Conservation (phyloP, 768 basidiomycete genomes). For the Hypholoma fasciculare region DNA sequence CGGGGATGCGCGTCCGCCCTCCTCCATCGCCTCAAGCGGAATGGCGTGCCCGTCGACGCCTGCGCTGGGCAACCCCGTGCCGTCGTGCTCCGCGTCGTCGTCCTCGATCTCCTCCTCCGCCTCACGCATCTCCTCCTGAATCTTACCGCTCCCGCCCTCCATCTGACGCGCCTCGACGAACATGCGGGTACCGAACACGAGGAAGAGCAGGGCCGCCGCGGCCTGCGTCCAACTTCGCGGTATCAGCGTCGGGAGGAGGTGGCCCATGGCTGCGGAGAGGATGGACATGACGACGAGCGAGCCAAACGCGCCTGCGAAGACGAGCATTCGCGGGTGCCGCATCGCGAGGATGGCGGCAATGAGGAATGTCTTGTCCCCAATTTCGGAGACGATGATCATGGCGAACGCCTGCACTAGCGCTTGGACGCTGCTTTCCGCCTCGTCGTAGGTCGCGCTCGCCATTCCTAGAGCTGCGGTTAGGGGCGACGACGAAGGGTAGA, state of each 20-base stretch:
- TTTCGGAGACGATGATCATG: constrained; percentile 92
- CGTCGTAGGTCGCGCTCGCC: neutral
- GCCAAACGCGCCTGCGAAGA: constrained; percentile 87
- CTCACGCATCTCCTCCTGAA: constrained; percentile 93
- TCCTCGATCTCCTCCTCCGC: constrained; percentile 94
- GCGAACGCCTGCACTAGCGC: constrained; percentile 78
- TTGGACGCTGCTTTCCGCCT: constrained; percentile 35
- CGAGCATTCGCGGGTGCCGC: constrained; percentile 83
- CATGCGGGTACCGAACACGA: constrained; percentile 92
- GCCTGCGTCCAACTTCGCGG: constrained; percentile 70
- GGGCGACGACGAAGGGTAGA: no score
- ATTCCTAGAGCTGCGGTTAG: no score
- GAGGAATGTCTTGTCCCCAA: constrained; percentile 96
- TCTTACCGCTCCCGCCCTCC: constrained; percentile 75
- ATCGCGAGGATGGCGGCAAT: constrained; percentile 85
- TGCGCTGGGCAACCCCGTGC: constrained; percentile 29
- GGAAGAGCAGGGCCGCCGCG: constrained; percentile 79
- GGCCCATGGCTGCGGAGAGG: constrained; percentile 91
- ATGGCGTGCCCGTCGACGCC: constrained; percentile 39
- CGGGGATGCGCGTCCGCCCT: constrained; percentile 42
- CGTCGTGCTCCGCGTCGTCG: constrained; percentile 59
- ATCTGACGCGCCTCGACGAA: constrained; percentile 81
- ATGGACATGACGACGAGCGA: constrained; percentile 93
- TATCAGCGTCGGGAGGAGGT: constrained; percentile 82
- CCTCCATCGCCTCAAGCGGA: constrained; percentile 77